These are phyloP conservation scores for Lactarius trivialis DNA, from an alignment of 768 basidiomycete species.

Conservation along the genomic window DNA sequence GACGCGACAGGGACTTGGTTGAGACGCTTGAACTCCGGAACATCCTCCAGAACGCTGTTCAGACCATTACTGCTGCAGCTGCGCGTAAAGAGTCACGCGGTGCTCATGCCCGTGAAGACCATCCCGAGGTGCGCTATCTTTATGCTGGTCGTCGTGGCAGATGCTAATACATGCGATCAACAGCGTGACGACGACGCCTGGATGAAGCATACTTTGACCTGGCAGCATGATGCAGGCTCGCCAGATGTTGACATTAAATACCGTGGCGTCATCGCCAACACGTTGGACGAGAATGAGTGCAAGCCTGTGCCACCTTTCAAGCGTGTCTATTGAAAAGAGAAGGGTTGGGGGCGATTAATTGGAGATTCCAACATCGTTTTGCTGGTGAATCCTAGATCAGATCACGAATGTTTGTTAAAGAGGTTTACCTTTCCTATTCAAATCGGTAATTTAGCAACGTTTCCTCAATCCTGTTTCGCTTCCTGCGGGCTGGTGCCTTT, in stretches of 20 bases:
- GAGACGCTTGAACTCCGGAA: conserved; percentile 98
- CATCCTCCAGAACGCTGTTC: conserved; percentile 88
- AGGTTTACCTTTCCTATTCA: not conserved
- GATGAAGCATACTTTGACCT: conserved; percentile 97
- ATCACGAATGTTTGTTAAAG: not conserved
- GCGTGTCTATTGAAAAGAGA: conserved; percentile 66
- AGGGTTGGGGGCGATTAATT: not conserved
- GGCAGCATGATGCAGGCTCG: conserved; percentile 67
- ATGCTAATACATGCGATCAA: not conserved
- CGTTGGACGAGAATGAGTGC: conserved; percentile 95
- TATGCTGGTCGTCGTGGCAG: not conserved
- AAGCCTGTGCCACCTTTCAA: conserved; percentile 97
- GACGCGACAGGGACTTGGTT: conserved; percentile 68
- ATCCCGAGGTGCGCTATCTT: conserved; percentile 61
- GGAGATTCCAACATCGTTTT: not conserved
- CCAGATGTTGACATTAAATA: conserved; percentile 89
- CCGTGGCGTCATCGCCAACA: conserved; percentile 75
- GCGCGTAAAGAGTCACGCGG: conserved; percentile 97
- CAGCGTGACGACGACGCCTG: conserved; percentile 88
- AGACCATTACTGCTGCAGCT: conserved; percentile 89
- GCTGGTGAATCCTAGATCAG: not conserved
- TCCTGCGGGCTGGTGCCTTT: too few relatives aligned
- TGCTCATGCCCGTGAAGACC: conserved; percentile 98
- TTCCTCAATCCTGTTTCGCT: not conserved
- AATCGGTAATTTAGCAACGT: not conserved